Conservation (phyloP, 2,329 filamentous ascomycete species). For the Colletotrichum sp. region DNA sequence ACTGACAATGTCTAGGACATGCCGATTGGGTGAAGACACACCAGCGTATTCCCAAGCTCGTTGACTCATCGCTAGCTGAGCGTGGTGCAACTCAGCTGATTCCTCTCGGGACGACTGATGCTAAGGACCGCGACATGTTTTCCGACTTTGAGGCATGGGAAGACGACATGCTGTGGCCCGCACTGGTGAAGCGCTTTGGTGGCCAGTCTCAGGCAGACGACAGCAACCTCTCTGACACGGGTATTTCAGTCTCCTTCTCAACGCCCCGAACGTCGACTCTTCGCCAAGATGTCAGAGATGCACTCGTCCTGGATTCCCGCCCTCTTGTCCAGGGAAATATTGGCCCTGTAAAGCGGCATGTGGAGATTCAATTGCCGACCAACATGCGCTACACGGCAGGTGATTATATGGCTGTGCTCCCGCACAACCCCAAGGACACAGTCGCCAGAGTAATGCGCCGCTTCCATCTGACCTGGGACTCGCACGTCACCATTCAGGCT, state of each 20-base stretch:
- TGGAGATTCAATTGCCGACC: conserved; percentile 71
- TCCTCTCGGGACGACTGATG: conserved; percentile 61
- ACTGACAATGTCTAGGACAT: conserved; percentile 22
- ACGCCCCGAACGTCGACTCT: conserved; percentile 61
- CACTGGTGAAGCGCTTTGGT: conserved; percentile 55
- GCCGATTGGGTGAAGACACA: conserved; percentile 68
- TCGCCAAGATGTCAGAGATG: conserved; percentile 65
- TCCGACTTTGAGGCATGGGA: conserved; percentile 72
- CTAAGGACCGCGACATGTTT: conserved; percentile 69
- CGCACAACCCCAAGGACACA: conserved; percentile 68
- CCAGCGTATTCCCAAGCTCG: conserved; percentile 67
- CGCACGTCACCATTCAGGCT: conserved; percentile 64
- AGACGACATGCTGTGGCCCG: conserved; percentile 57
- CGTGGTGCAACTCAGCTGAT: conserved; percentile 38
- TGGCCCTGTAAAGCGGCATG: conserved; percentile 64
- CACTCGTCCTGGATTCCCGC: conserved; percentile 57
- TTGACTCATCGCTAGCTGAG: conserved; percentile 57
- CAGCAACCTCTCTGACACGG: conserved; percentile 22
- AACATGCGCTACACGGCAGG: conserved; percentile 72
- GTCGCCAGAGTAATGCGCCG: conserved; percentile 68
- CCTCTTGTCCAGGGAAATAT: conserved; percentile 50
- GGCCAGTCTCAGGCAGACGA: conserved; percentile 47
- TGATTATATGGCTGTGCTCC: conserved; percentile 78
- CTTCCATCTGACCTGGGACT: conserved; percentile 74
- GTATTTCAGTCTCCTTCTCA: conserved; percentile 55